A percentile compares a stretch with the other conserved stretches of the same genome.
Conservation (phyloP, 1,284 basidiomycete genomes). For the Paramarasmius palmivorus region DNA sequence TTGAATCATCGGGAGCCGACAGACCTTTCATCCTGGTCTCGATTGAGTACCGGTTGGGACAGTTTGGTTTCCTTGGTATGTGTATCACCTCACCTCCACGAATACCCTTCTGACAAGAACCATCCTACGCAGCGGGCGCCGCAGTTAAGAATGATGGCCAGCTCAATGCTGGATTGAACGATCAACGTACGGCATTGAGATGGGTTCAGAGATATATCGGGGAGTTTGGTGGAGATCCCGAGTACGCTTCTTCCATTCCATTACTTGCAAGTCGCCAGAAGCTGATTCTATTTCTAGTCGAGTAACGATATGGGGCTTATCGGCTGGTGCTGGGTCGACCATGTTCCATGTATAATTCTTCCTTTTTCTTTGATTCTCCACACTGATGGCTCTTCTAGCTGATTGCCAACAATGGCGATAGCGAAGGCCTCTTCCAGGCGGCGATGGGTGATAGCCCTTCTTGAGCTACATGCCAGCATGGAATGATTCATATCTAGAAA, state of each 20-base stretch:
- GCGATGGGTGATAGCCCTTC: constrained; percentile 19
- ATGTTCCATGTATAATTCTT: constrained; percentile 15
- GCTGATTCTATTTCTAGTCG: constrained; percentile 2
- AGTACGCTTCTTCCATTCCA: neutral
- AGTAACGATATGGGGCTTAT: constrained; percentile 19
- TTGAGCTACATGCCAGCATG: constrained; percentile 14
- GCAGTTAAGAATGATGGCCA: constrained; percentile 23
- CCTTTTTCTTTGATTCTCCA: neutral
- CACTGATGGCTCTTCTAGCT: constrained; percentile 4
- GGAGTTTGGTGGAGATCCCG: constrained; percentile 16
- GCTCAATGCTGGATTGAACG: constrained; percentile 37
- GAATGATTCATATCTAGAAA: constrained; percentile 10
- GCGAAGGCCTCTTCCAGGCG: constrained; percentile 13
- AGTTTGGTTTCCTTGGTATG: constrained; percentile 40
- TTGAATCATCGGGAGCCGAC: constrained; percentile 19
- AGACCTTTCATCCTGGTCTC: constrained; percentile 40
- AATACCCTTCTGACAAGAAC: neutral
- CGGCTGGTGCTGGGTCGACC: constrained; percentile 16
- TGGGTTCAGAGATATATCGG: constrained; percentile 18
- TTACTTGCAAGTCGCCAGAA: neutral
- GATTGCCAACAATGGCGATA: constrained; percentile 13
- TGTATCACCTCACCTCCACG: neutral
- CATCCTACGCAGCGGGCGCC: constrained; percentile 2
- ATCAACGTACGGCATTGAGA: constrained; percentile 38
- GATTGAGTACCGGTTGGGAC: constrained; percentile 41